A percentile compares a stretch with the other conserved stretches of the same genome.
Conservation (phyloP, 2,329 filamentous ascomycete species). For the Thelonectria rubi region DNA sequence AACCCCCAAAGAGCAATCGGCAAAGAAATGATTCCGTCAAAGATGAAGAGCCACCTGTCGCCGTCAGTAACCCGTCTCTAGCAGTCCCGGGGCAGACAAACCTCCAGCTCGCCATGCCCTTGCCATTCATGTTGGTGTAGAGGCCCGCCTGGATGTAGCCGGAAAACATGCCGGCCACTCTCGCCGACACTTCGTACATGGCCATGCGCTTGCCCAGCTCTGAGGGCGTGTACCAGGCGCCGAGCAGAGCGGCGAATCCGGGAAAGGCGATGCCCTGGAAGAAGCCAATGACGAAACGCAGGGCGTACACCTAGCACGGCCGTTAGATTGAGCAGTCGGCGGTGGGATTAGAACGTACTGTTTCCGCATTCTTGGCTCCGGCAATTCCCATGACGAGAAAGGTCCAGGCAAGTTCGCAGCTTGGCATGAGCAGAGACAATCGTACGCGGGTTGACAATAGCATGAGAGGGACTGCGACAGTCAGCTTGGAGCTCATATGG, state of each 20-base stretch:
- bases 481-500: not conserved
- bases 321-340: too few species aligned
- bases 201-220: constrained; percentile 44
- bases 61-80: not conserved
- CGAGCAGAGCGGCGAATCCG: constrained; percentile 41
- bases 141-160: constrained; percentile 51
- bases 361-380: constrained; percentile 36
- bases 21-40: constrained; percentile 42
- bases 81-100: not conserved
- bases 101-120: constrained; percentile 28
- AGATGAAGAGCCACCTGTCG: constrained; percentile 52
- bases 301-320: constrained; percentile 34
- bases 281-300: constrained; percentile 46
- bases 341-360: constrained; percentile 6
- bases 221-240: constrained; percentile 44
- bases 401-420: constrained; percentile 41
- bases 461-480: constrained; percentile 21
- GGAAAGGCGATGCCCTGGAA: constrained; percentile 42
- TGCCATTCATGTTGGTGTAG: constrained; percentile 47
- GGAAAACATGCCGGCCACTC: constrained; percentile 40
- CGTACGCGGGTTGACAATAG: constrained; percentile 30
- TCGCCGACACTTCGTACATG: constrained; percentile 36
- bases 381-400: constrained; percentile 40
- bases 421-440: constrained; percentile 45
- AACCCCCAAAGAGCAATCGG: constrained; percentile 32